Percentiles rank a stretch among this genome's conserved stretches.
phyloP scores from a whole-genome alignment of 2,329 filamentous ascomycete species.

The Verticillium isaacii region DNA sequence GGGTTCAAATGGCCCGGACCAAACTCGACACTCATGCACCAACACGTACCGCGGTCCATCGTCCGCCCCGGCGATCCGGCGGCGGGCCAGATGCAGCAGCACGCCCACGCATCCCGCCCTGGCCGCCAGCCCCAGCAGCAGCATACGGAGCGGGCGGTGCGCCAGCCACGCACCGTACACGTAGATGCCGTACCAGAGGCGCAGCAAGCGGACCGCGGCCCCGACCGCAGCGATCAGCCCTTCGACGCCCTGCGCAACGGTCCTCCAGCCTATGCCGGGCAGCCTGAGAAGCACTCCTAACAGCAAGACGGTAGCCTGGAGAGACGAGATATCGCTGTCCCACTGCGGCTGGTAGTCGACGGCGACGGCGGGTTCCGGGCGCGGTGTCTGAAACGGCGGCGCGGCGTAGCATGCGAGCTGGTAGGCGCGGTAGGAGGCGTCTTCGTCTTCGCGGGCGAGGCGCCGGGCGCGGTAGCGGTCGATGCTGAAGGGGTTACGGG shows the following conservation, averaged over 20 bases:
- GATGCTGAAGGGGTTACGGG: neutral
- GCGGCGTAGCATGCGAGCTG: slow-evolving; percentile 1
- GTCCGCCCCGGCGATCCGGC: neutral
- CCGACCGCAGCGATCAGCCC: neutral
- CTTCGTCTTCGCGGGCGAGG: neutral
- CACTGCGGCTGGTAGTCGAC: neutral
- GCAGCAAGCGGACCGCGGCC: neutral
- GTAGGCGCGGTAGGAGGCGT: neutral
- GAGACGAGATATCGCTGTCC: neutral
- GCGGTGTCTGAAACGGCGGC: neutral
- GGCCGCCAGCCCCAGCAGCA: neutral
- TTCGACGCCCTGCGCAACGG: neutral
- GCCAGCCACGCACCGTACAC: neutral
- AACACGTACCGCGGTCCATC: neutral
- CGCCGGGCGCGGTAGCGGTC: neutral
- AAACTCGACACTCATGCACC: neutral
- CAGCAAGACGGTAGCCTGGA: neutral
- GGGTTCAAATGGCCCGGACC: neutral
- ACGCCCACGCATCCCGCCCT: neutral
- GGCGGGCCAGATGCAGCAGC: neutral
- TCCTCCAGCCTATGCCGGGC: neutral
- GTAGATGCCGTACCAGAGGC: neutral
- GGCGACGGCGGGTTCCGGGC: neutral
- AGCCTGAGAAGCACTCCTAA: neutral
- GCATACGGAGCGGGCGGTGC: neutral